phyloP scores from a whole-genome alignment of 495 filamentous ascomycete species.

The Thermochaetoides thermophila region DNA sequence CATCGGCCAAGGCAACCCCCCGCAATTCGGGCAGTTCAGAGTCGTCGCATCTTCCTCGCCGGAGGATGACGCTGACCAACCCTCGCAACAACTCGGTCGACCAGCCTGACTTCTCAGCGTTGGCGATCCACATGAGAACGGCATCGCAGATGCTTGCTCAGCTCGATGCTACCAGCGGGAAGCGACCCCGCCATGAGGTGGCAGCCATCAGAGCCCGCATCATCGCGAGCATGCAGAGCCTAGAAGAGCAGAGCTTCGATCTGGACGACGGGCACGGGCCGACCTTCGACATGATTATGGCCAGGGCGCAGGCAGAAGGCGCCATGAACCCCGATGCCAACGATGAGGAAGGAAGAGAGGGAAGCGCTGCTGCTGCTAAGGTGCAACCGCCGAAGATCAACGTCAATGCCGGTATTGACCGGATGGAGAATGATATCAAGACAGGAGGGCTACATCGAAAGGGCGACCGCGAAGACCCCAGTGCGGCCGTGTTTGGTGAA shows the following conservation, averaged over 20 bases:
- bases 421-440: conserved; percentile 72
- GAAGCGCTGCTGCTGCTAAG: conserved; percentile 18
- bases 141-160: conserved; percentile 69
- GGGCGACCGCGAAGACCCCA: conserved; percentile 66
- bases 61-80: conserved; percentile 34
- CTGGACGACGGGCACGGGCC: conserved; percentile 43
- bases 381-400: conserved; percentile 33
- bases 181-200: conserved; percentile 55
- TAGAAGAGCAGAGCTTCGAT: conserved; percentile 68
- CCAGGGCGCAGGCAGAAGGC: conserved; percentile 34
- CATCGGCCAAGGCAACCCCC: conserved; percentile 38
- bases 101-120: conserved; percentile 54
- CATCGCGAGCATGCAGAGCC: conserved; percentile 67
- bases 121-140: conserved; percentile 67
- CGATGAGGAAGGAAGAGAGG: conserved; percentile 22
- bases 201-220: conserved; percentile 62
- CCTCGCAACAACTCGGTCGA: conserved; percentile 33
- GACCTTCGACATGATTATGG: conserved; percentile 61
- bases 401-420: conserved; percentile 50
- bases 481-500: conserved; percentile 64
- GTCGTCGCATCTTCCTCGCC: conserved; percentile 35
- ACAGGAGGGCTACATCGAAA: conserved; percentile 61
- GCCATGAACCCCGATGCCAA: conserved; percentile 21
- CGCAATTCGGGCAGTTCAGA: conserved; percentile 43
- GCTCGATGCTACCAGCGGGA: conserved; percentile 55